These are phyloP conservation scores for Pulveroboletus sp. DNA, from an alignment of 768 basidiomycete genomes.

Conservation along the genomic window DNA sequence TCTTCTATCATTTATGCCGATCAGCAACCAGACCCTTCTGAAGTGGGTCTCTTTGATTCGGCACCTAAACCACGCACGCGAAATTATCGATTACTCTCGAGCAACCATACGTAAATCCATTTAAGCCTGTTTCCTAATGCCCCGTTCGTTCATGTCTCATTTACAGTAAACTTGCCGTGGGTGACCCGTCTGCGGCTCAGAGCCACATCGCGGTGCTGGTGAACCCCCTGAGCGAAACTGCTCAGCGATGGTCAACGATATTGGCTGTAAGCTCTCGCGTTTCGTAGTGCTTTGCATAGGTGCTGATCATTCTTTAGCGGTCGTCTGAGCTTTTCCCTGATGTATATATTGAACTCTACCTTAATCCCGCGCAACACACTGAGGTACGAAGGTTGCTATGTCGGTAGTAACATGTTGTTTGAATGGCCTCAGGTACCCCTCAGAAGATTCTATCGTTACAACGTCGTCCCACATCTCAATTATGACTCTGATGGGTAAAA, in stretches of 20 bases:
- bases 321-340: constrained; percentile 49
- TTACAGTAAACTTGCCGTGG: constrained; percentile 62
- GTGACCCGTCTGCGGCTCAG: constrained; percentile 62
- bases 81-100: constrained; percentile 57
- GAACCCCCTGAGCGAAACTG: constrained; percentile 80
- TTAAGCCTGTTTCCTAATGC: not conserved
- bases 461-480: constrained; percentile 47
- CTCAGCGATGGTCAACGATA: constrained; percentile 83
- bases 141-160: not conserved
- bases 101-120: constrained; percentile 58
- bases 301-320: constrained; percentile 10
- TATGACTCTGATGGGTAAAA: constrained; percentile 71
- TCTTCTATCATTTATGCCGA: constrained; percentile 71
- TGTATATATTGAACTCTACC: constrained; percentile 67
- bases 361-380: constrained; percentile 63
- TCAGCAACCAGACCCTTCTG: constrained; percentile 69
- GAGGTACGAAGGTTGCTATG: constrained; percentile 50
- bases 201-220: constrained; percentile 70
- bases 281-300: not conserved
- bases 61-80: constrained; percentile 55
- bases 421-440: constrained; percentile 61
- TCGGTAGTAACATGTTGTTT: not conserved
- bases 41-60: constrained; percentile 67
- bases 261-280: constrained; percentile 51
- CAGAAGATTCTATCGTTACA: constrained; percentile 90